A percentile compares a stretch with the other conserved stretches of the same genome.
Evolutionary conservation across 768 basidiomycete genomes (phyloP).

Genomic region (Dacryopinax primogenitus): DNA sequence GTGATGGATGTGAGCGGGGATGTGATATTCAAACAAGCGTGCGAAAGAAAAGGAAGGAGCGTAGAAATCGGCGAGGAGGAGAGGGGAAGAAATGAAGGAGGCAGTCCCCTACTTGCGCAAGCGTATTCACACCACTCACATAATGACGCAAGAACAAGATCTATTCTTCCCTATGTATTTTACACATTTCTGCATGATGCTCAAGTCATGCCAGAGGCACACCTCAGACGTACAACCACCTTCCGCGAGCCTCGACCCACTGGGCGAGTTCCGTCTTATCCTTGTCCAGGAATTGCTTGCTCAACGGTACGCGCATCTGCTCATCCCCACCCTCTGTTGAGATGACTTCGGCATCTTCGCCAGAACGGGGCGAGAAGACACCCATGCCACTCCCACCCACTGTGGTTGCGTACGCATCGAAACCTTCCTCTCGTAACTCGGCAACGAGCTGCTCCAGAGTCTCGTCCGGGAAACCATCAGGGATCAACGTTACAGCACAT

Average conservation of each 20-base stretch:
- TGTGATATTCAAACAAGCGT: no score
- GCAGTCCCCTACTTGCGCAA: no score
- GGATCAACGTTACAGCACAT: constrained; percentile 90
- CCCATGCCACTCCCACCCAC: constrained; percentile 92
- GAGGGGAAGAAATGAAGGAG: no score
- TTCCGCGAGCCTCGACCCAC: constrained; percentile 44
- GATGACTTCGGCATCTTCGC: constrained; percentile 23
- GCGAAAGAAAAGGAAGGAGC: no score
- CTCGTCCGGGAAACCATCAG: constrained; percentile 66
- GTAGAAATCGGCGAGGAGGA: no score
- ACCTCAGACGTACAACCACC: constrained; percentile 48
- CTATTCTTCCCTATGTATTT: not conserved
- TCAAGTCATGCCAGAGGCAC: not conserved
- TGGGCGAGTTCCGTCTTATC: constrained; percentile 33
- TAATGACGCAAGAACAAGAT: not conserved
- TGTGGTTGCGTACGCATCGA: constrained; percentile 75
- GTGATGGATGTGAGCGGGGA: no score
- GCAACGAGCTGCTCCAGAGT: constrained; percentile 45
- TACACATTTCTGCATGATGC: not conserved
- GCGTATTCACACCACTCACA: not conserved
- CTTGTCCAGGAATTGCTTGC: constrained; percentile 35
- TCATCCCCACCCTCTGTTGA: constrained; percentile 15
- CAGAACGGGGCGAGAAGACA: constrained; percentile 51
- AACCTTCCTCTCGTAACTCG: constrained; percentile 49
- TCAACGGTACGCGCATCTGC: constrained; percentile 15